Evolutionary conservation across 805 yeast species (phyloP), one percentile per base, ranked within the genome.

Genomic region (Priceomyces haplophilus): DNA sequence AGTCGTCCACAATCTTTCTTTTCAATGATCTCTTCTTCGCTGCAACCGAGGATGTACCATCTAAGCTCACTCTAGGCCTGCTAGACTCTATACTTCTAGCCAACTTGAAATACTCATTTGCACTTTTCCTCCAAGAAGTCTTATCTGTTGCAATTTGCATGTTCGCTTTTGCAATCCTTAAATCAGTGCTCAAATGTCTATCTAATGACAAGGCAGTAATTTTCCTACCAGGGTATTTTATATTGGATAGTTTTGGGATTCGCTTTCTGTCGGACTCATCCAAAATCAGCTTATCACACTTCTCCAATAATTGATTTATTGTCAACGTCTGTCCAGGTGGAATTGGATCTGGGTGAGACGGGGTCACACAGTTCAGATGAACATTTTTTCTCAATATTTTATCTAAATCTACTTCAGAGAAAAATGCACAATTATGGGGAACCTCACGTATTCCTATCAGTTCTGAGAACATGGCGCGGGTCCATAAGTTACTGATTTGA

Each of bases 351-450:
- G 83, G 80, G 52, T 89, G 83, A 0, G 97, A 88, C 0, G 97
- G 97, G 0, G 99, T 95, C 2, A 88, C 73, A 63, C 98, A 91
- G 48, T 84, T 88, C 72, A 89, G 69, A 49, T 82, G 81, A n/a
- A 91, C 98, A 53, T 95, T 99, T 56, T 93, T 93, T 51, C 99
- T 72, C 51, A 95, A 65, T 3, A 91, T 85, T 47, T 75, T 78
- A 57, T 93, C 99, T 41, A 95, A 78, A 58, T 93, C 99, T 31
- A 93, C 89, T 30, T 88, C 89, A 1, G 96, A 87, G 59, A 93
- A 93, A 59, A 93, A 93, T 0, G 99, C 98, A 65, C 96, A 88
- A 10, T 90, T 83, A 54, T 90, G 96, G 0, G 99, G 99, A 30
- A 93, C 72, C 50, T 90, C 95, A 29, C 78, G 73, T 47, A 93